Conservation (phyloP, 331 rosid genomes). For the Prunus yedoensis region DNA sequence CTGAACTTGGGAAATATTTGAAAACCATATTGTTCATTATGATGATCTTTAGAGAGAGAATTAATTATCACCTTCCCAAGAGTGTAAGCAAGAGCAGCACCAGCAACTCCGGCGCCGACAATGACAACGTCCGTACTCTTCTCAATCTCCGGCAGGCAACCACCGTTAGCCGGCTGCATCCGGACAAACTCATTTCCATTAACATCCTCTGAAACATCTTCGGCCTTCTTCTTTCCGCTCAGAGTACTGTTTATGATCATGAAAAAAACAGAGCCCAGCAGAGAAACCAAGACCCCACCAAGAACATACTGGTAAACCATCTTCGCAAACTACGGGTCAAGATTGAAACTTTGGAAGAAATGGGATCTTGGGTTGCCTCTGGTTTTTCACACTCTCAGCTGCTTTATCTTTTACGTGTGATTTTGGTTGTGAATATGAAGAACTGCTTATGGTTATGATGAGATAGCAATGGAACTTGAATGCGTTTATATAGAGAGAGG, state of each 20-base stretch:
- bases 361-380: not conserved
- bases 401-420: not conserved
- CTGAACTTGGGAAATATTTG: not conserved
- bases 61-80: constrained; percentile 57
- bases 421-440: not conserved
- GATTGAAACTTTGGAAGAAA: not conserved
- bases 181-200: constrained; percentile 11
- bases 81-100: constrained; percentile 77
- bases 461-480: not conserved
- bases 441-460: not conserved
- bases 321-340: not conserved
- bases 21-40: not conserved
- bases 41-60: not conserved
- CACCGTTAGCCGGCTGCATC: constrained; percentile 25
- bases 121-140: constrained; percentile 42
- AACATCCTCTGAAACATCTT: constrained; percentile 4
- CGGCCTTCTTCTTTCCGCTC: constrained; percentile 30
- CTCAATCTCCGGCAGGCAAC: constrained; percentile 12
- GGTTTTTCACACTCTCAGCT: not conserved
- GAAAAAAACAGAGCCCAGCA: constrained; percentile 38
- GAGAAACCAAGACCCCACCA: constrained; percentile 45
- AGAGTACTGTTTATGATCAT: constrained; percentile 18
- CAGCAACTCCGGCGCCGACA: constrained; percentile 84
- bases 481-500: not conserved
- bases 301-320: constrained; percentile 47